These are phyloP conservation scores for Chrysopogon serrulatus DNA, from an alignment of 176 grass and related monocot species.

Conservation along the genomic window DNA sequence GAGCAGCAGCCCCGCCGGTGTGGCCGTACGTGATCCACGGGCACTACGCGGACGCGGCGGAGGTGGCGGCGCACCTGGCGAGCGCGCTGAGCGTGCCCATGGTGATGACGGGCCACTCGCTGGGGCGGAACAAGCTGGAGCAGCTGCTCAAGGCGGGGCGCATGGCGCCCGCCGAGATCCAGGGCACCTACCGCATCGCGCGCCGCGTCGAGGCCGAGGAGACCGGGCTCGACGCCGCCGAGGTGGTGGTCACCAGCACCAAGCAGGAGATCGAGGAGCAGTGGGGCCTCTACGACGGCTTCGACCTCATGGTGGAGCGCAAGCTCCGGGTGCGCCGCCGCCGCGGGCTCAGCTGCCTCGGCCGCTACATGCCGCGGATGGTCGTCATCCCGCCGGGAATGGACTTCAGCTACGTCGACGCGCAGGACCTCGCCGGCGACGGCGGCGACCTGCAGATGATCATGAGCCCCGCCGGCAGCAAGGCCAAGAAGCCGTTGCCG, in stretches of 20 bases:
- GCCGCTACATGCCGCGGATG: constrained; percentile 90
- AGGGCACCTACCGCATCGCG: constrained; percentile 67
- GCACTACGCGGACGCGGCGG: constrained; percentile 89
- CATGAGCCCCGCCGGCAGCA: constrained; percentile 36
- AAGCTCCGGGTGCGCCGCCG: constrained; percentile 73
- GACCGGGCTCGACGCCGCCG: constrained; percentile 61
- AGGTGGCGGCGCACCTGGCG: constrained; percentile 66
- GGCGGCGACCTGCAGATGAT: constrained; percentile 63
- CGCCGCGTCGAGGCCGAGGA: constrained; percentile 84
- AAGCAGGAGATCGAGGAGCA: constrained; percentile 98
- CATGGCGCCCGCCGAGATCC: constrained; percentile 55
- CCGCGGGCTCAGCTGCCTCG: constrained; percentile 71
- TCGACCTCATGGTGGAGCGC: constrained; percentile 68
- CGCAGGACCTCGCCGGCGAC: constrained; percentile 40
- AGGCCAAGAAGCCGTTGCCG: constrained; percentile 64
- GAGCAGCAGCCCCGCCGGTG: constrained; percentile 21
- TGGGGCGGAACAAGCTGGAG: constrained; percentile 97
- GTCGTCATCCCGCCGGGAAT: constrained; percentile 90
- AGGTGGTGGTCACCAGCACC: constrained; percentile 90
- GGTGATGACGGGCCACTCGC: constrained; percentile 95
- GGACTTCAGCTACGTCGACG: constrained; percentile 93
- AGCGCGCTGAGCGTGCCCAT: constrained; percentile 72
- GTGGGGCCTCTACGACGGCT: constrained; percentile 93
- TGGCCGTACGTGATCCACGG: constrained; percentile 93
- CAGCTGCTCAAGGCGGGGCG: constrained; percentile 73